These are phyloP conservation scores for Mortierella sp. DNA, from an alignment of 371 early-diverging fungal genomes.

Conservation along the genomic window DNA sequence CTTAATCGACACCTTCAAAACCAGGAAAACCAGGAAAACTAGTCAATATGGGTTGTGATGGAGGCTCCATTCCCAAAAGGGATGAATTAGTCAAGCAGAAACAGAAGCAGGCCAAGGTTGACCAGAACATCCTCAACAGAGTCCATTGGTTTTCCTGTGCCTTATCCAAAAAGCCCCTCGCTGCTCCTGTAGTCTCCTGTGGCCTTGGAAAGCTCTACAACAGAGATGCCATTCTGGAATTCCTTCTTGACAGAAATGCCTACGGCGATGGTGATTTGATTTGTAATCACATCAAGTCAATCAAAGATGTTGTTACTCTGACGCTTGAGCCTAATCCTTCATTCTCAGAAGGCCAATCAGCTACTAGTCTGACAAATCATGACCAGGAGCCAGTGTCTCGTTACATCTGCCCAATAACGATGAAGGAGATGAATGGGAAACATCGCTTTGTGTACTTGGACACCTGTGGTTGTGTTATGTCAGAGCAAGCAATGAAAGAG, in stretches of 20 bases:
- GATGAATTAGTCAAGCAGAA: constrained; percentile 95
- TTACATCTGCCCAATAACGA: constrained; percentile 92
- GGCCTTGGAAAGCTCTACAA: constrained; percentile 93
- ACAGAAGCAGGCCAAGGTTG: constrained; percentile 77
- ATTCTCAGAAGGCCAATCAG: constrained; percentile 59
- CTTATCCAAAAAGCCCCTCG: constrained; percentile 87
- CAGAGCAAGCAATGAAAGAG: constrained; percentile 87
- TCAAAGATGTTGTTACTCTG: constrained; percentile 85
- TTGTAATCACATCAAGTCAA: constrained; percentile 80
- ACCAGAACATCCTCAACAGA: constrained; percentile 76
- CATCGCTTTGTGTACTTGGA: constrained; percentile 81
- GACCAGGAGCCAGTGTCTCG: constrained; percentile 68
- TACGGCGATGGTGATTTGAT: constrained; percentile 89
- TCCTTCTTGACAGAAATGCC: constrained; percentile 78
- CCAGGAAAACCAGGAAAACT: neutral
- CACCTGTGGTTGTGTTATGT: constrained; percentile 92
- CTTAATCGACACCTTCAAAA: neutral
- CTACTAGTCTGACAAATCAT: constrained; percentile 48
- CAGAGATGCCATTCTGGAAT: constrained; percentile 89
- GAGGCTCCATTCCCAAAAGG: constrained; percentile 95
- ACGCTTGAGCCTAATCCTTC: constrained; percentile 82
- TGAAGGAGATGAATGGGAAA: constrained; percentile 96
- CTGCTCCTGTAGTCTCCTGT: constrained; percentile 85
- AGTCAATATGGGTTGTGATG: constrained; percentile 90
- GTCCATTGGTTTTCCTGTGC: constrained; percentile 89